Base-by-base conservation (phyloP, 495 filamentous ascomycete genomes). In the Penicillium cataractarum region DNA sequence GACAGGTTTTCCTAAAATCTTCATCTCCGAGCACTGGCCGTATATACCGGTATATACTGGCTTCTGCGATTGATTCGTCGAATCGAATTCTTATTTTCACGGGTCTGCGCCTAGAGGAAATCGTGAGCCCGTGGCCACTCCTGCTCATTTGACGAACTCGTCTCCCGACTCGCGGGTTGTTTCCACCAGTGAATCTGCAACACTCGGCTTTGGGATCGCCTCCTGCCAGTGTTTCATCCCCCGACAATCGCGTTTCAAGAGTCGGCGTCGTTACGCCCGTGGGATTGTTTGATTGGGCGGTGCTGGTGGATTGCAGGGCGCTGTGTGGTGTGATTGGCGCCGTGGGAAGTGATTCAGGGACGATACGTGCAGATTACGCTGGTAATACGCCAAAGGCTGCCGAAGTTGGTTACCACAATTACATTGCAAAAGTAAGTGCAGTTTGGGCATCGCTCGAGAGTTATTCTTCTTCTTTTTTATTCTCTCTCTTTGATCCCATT, bases 221-320 rank as follows among this genome's bases (percentile, higher is more conserved):
- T 53, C 61, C 48, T 49, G 60, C 54, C 33, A 65, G 68, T 57
- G 76, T 77, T 78, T 77, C 75, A 78, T 63, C 67, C 58, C n/a
- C 61, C 53, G 65, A 64, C 42, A 52, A 63, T 64, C 56, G 40
- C 64, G 76, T 78, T 78, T 78, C 76, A 78, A 65, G 57, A 61
- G 29, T 65, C 57, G 33, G 17, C 60, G 61, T 55, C 57, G 44
- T 54, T 56, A 64, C 58, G 26, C 37, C 42, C 19, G 57, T 26
- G 44, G 56, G 57, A 60, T n/a, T 6, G 10, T 60, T 33, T 62
- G 62, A 76, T 77, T 77, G 75, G 74, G 49, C 53, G 56, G 46
- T n/a, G 29, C 35, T 29, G 48, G 70, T 63, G 62, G 56, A 65
- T 35, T 63, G 29, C 44, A 60, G 44, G 58, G 54, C 42, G 39